Conservation (phyloP, 2,329 filamentous ascomycete species). For the Zarea fungicola region DNA sequence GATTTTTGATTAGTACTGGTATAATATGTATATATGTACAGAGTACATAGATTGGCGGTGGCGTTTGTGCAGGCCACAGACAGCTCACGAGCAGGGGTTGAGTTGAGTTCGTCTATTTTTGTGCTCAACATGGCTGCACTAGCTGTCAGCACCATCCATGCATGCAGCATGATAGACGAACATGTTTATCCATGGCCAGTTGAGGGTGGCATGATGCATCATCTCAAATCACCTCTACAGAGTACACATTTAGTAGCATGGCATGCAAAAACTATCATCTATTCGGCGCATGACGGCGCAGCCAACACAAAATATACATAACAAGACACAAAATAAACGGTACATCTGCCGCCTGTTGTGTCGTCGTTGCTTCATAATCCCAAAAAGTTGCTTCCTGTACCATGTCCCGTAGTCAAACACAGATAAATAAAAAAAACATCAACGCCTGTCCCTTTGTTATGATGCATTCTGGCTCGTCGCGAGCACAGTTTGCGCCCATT, state of each 20-base stretch:
- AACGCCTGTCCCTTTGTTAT: slow-evolving; percentile 14
- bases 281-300: slow-evolving; percentile 1
- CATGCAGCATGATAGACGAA: no score
- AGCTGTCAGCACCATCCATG: no score
- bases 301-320: slow-evolving; percentile 12
- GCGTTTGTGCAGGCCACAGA: no score
- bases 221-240: neutral
- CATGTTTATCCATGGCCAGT: no score
- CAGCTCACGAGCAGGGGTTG: no score
- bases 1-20: no score
- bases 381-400: slow-evolving; percentile 13
- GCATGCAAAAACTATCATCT: slow-evolving; percentile 2
- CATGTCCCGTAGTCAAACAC: slow-evolving; percentile 21
- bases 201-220: neutral
- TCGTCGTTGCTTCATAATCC: slow-evolving; percentile 14
- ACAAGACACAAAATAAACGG: slow-evolving; percentile 12
- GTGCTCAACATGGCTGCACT: no score
- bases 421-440: slow-evolving; percentile 23
- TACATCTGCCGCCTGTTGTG: neutral
- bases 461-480: slow-evolving; percentile 7
- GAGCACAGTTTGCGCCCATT: slow-evolving; percentile 16
- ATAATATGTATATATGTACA: no score
- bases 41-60: no score
- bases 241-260: no score
- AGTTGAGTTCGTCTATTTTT: no score